Evolutionary conservation across 805 yeast species (phyloP).

Genomic region (Starmerella khaoyaiensis): DNA sequence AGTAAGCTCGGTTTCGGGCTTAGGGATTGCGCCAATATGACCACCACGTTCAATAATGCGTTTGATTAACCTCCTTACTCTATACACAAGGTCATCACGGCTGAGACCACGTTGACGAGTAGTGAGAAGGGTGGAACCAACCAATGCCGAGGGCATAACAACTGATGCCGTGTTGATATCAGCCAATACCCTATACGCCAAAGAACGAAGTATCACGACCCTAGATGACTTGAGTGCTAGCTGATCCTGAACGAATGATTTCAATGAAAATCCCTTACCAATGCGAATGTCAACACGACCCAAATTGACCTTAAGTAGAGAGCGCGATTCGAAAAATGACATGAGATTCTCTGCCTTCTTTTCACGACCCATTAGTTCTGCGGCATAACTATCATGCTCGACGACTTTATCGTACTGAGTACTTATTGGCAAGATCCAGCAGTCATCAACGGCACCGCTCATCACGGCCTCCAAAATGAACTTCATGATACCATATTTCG

Average conservation of each 20-base stretch:
- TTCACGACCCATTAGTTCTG: constrained; percentile 45
- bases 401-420: constrained; percentile 49
- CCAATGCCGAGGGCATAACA: constrained; percentile 42
- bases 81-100: constrained; percentile 25
- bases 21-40: constrained; percentile 29
- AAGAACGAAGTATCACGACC: constrained; percentile 31
- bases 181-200: constrained; percentile 42
- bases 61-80: constrained; percentile 29
- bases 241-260: constrained; percentile 26
- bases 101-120: constrained; percentile 32
- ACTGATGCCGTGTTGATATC: constrained; percentile 40
- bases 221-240: constrained; percentile 16
- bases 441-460: constrained; percentile 32
- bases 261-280: constrained; percentile 33
- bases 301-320: constrained; percentile 26
- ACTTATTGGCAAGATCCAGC: constrained; percentile 42
- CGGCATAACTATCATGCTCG: constrained; percentile 41
- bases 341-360: constrained; percentile 41
- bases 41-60: constrained; percentile 30
- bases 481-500: constrained; percentile 50
- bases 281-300: constrained; percentile 34
- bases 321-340: constrained; percentile 28
- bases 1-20: constrained; percentile 18
- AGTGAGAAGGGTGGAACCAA: constrained; percentile 36
- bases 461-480: constrained; percentile 37